A percentile compares a stretch with the other conserved stretches of the same genome.
These are phyloP conservation scores for Botrytis hyacinthi DNA, from an alignment of 2,329 filamentous ascomycete genomes.

Conservation along the genomic window DNA sequence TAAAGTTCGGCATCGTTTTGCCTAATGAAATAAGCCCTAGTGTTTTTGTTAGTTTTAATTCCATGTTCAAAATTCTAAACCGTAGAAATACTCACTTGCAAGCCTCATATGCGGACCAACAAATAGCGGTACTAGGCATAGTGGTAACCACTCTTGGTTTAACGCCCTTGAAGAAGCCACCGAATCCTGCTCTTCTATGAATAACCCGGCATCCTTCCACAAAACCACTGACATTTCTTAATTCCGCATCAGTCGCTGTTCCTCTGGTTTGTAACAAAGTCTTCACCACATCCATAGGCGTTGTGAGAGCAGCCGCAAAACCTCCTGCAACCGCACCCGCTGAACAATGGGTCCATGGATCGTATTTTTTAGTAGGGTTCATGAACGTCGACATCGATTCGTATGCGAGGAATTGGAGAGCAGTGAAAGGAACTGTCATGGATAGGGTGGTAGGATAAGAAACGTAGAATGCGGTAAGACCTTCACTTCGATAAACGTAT, in stretches of 20 bases:
- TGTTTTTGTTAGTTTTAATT: slow-evolving; percentile 19
- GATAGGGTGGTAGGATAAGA: slow-evolving; percentile 97
- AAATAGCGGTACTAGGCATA: slow-evolving; percentile 99
- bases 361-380: slow-evolving; percentile 83
- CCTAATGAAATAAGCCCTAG: slow-evolving; percentile 60
- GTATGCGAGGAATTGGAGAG: slow-evolving; percentile 95
- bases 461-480: slow-evolving; percentile 90
- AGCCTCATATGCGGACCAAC: slow-evolving; percentile 79
- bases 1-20: slow-evolving; percentile 45
- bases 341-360: slow-evolving; percentile 89
- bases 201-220: slow-evolving; percentile 35
- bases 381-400: slow-evolving; percentile 92
- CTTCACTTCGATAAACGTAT: slow-evolving; percentile 84
- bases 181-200: slow-evolving; percentile 74
- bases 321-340: slow-evolving; percentile 92
- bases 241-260: slow-evolving; percentile 75
- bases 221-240: slow-evolving; percentile 39
- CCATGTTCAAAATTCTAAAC: not conserved
- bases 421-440: slow-evolving; percentile 98
- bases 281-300: slow-evolving; percentile 97
- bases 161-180: slow-evolving; percentile 90
- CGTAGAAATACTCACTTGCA: slow-evolving; percentile 55
- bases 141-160: slow-evolving; percentile 90
- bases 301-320: slow-evolving; percentile 89
- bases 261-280: slow-evolving; percentile 94